Evolutionary conservation across 345 rosid genomes (phyloP), one percentile per base, ranked within the genome.

Genomic region (Conringia planisiliqua): DNA sequence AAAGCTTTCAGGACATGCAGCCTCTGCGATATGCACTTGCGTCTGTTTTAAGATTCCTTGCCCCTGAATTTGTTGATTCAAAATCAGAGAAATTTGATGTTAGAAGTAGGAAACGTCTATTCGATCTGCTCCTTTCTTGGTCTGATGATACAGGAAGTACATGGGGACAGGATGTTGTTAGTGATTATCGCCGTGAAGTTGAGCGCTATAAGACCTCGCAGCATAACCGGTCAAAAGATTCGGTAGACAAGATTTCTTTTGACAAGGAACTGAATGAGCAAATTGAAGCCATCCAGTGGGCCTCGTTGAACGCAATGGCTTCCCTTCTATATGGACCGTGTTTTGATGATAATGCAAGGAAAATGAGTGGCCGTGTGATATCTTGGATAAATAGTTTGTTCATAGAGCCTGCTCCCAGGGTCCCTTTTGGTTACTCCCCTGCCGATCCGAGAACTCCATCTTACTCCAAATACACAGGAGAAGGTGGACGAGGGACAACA

Each of bases 341-440:
- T 78, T 95, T 95, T 86, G 98, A 95, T 79, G 99, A 95, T 82
- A 92, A 89, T 85, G 97, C 98, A 20, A 89, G 98, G 81, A 95
- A 92, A 86, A 95, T 92, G 99, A 87, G 94, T 76, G 99, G 99
- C 63, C 84, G 98, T 71, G 90, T 95, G 74, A 89, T 95, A 77
- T 85, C 86, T 76, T 95, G 99, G 99, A 92, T 95, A 79, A 95
- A 95, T 76, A 86, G 97, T 83, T 87, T 95, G 78, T 95, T 95
- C 83, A 88, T 88, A 71, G 98, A 95, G 75, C 97, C 98, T 80
- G 88, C 92, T 57, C 87, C 96, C n/a, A 89, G 92, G 86, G 97
- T 86, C 60, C 96, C 96, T 66, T 87, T 90, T 83, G 99, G 99
- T 80, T 90, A 82, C 83, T 95, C 98, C 6, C 99, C 99, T 68